phyloP scores from a whole-genome alignment of 345 rosid species.

The Ailanthus altissimus region DNA sequence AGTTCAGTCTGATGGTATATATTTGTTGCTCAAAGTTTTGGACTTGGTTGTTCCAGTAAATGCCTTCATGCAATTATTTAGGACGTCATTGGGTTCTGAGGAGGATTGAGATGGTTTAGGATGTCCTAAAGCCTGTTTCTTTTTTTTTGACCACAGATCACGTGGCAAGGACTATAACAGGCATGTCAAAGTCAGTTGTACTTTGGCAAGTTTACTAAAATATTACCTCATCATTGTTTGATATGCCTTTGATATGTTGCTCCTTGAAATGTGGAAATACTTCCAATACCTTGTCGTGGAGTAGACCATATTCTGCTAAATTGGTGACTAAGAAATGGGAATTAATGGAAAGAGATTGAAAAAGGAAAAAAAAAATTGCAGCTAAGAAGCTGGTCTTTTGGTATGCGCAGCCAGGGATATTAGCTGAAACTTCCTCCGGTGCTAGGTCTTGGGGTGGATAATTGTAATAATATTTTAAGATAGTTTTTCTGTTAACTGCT shows the following conservation, averaged over 20 bases:
- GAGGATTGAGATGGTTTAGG: not conserved
- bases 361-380: not conserved
- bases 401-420: not conserved
- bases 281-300: not conserved
- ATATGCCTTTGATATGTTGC: not conserved
- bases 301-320: not conserved
- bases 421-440: not conserved
- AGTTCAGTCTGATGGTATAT: not conserved
- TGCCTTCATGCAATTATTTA: not conserved
- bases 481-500: not conserved
- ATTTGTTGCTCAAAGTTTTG: not conserved
- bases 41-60: not conserved
- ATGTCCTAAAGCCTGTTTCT: not conserved
- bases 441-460: not conserved
- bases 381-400: not conserved
- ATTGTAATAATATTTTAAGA: not conserved
- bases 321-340: not conserved
- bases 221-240: not conserved
- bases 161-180: too few relatives aligned
- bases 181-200: slow-evolving; percentile 1
- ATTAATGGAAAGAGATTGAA: not conserved
- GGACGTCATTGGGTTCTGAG: not conserved
- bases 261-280: not conserved
- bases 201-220: not conserved
- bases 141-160: not conserved